Evolutionary conservation across 306 rosid species (phyloP).

Genomic region (Trichosanthes truncata): DNA sequence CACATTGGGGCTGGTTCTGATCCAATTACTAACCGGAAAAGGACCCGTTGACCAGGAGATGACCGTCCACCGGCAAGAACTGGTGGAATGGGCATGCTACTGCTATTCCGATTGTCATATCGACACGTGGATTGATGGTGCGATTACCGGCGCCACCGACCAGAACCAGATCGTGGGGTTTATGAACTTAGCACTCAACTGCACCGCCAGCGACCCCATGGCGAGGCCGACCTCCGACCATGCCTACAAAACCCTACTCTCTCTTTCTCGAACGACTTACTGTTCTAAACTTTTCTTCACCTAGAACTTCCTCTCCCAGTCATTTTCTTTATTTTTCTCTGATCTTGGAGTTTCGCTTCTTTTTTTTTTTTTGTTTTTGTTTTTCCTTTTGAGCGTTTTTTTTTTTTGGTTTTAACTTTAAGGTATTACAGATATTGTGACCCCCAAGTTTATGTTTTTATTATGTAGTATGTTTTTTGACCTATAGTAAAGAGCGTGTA

Average conservation of each 20-base stretch:
- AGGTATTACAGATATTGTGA: neutral
- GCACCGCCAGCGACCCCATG: conserved; percentile 66
- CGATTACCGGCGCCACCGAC: conserved; percentile 21
- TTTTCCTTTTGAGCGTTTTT: neutral
- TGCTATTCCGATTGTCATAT: conserved; percentile 65
- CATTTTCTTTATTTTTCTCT: neutral
- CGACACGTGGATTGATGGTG: conserved; percentile 62
- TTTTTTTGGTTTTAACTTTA: neutral
- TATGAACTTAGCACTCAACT: conserved; percentile 70
- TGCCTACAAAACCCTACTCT: conserved; percentile 40
- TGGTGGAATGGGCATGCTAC: conserved; percentile 84
- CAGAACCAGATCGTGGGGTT: conserved; percentile 53
- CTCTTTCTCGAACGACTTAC: conserved; percentile 18
- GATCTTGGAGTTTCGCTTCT: neutral
- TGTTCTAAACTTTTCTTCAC: conserved; percentile 13
- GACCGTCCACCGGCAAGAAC: conserved; percentile 23
- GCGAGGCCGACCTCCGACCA: conserved; percentile 69
- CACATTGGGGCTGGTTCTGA: conserved; percentile 56
- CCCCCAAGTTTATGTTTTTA: neutral
- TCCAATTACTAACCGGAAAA: conserved; percentile 74
- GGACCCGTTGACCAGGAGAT: conserved; percentile 40
- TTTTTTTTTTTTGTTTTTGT: neutral
- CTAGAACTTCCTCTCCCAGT: neutral
- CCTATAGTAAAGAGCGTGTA: neutral
- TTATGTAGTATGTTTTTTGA: conserved; percentile 1